Percentiles rank a stretch among this genome's conserved stretches.
These are phyloP conservation scores for Teunomyces pallodes DNA, from an alignment of 805 yeast species.

Conservation along the genomic window DNA sequence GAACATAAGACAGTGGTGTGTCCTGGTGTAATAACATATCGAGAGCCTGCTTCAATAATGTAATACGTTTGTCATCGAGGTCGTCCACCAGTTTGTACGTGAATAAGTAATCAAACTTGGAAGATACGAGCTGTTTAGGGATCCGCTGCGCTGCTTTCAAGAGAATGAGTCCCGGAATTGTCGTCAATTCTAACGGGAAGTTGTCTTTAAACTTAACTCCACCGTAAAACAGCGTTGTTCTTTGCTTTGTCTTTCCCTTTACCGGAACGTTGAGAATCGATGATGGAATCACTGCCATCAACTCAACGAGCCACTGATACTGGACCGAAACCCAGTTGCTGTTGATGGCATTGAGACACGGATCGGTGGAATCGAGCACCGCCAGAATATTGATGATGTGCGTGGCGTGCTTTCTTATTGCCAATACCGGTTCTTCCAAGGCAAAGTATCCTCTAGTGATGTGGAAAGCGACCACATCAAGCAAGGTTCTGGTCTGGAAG, in stretches of 20 bases:
- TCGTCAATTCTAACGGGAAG: constrained; percentile 19
- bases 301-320: constrained; percentile 61
- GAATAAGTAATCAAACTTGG: constrained; percentile 5
- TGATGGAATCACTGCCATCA: constrained; percentile 48
- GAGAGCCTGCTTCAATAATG: constrained; percentile 5
- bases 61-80: constrained; percentile 4
- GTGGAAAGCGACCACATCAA: constrained; percentile 63
- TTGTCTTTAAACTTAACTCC: constrained; percentile 26
- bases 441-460: constrained; percentile 61
- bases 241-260: constrained; percentile 3
- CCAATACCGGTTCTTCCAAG: constrained; percentile 53
- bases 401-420: constrained; percentile 60
- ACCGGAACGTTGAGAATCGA: constrained; percentile 10
- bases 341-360: constrained; percentile 1
- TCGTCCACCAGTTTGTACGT: constrained; percentile 5
- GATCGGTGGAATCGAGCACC: constrained; percentile 9
- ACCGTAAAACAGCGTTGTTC: constrained; percentile 24
- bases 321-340: constrained; percentile 61
- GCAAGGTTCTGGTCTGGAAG: constrained; percentile 39
- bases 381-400: constrained; percentile 55
- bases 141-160: constrained; percentile 20
- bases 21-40: not conserved
- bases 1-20: constrained; percentile 2
- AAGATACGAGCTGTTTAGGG: constrained; percentile 7
- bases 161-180: constrained; percentile 30